Conservation (phyloP, 1,139 yeast species). For the Lodderomyces orthopsilosis region DNA sequence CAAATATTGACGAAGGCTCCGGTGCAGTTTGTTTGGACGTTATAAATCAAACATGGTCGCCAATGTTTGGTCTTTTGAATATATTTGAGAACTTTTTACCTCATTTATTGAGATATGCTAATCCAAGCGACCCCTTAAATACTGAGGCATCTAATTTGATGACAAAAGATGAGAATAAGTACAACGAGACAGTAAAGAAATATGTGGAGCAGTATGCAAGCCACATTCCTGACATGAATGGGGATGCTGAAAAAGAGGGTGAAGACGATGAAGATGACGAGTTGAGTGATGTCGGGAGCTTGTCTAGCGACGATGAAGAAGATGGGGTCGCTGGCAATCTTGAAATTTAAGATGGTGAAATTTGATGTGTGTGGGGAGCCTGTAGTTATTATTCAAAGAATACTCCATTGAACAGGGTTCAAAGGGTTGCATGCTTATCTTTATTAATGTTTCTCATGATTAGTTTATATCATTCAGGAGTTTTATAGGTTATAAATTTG, state of each 20-base stretch:
- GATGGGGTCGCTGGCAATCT: slow-evolving; percentile 11
- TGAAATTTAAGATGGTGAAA: not conserved
- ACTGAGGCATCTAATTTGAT: slow-evolving; percentile 86
- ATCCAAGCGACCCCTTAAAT: slow-evolving; percentile 91
- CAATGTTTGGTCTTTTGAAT: slow-evolving; percentile 90
- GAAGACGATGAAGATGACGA: slow-evolving; percentile 50
- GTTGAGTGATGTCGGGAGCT: slow-evolving; percentile 48
- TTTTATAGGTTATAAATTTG: slow-evolving; percentile 2
- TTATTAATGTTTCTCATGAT: slow-evolving; percentile 1
- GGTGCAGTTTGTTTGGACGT: slow-evolving; percentile 97
- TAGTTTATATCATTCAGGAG: not conserved
- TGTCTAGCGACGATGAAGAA: slow-evolving; percentile 41
- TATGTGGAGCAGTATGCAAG: slow-evolving; percentile 76
- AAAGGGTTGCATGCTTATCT: too few species aligned
- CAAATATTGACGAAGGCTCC: slow-evolving; percentile 84
- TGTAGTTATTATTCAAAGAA: too few species aligned
- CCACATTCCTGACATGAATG: slow-evolving; percentile 19
- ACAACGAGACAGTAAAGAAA: slow-evolving; percentile 66
- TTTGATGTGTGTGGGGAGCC: too few species aligned
- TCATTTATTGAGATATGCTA: slow-evolving; percentile 86
- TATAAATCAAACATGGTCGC: slow-evolving; percentile 97
- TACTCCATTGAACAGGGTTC: too few species aligned
- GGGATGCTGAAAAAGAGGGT: slow-evolving; percentile 35
- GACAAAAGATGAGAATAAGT: slow-evolving; percentile 65
- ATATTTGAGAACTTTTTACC: slow-evolving; percentile 93